These are phyloP conservation scores for Neurospora sublineolata DNA, from an alignment of 495 filamentous ascomycete genomes.

Conservation along the genomic window DNA sequence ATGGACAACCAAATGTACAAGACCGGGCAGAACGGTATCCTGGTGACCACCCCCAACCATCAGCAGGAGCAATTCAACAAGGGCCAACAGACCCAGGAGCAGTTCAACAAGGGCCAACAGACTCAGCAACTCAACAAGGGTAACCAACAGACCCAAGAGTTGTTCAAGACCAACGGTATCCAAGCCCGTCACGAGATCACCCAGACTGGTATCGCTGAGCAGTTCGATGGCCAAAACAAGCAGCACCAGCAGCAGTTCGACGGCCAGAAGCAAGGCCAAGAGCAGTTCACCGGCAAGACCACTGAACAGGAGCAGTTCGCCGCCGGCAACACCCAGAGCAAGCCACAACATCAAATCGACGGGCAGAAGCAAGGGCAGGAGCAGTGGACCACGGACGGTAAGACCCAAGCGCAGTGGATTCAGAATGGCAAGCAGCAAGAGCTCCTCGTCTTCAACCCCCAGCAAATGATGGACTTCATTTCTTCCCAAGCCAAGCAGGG, in stretches of 20 bases:
- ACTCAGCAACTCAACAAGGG: not conserved
- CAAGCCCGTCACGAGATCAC: not conserved
- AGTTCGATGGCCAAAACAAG: not conserved
- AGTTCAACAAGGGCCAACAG: not conserved
- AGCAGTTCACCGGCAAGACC: not conserved
- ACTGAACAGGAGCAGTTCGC: not conserved
- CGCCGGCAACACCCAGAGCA: not conserved
- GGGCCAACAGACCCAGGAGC: not conserved
- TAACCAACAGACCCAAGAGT: not conserved
- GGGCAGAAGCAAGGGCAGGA: not conserved
- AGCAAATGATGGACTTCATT: not conserved
- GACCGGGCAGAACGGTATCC: too few relatives aligned
- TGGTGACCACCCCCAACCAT: too few relatives aligned
- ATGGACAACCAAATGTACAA: not conserved
- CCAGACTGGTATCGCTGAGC: not conserved
- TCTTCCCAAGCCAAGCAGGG: not conserved
- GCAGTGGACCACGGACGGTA: not conserved
- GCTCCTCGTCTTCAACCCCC: not conserved
- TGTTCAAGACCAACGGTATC: not conserved
- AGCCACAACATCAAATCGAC: not conserved
- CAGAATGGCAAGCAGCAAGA: not conserved
- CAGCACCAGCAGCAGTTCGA: not conserved
- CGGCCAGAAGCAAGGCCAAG: not conserved
- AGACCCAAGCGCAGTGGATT: not conserved
- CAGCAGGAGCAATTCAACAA: not conserved